Evolutionary conservation across 2,329 filamentous ascomycete genomes (phyloP).

Genomic region (Colletotrichum tofieldiae): DNA sequence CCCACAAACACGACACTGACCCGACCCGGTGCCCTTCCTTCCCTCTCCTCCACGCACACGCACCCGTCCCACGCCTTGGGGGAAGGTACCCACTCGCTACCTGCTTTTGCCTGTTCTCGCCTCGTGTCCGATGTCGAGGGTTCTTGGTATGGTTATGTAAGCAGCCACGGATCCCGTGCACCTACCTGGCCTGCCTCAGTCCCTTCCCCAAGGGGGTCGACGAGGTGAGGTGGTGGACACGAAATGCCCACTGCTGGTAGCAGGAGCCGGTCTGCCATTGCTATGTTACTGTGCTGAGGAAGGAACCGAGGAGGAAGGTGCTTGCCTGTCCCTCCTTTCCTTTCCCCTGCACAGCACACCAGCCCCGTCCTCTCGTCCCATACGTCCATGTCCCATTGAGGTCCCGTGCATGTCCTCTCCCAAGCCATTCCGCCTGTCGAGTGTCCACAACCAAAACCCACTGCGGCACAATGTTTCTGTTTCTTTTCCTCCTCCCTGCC

Average conservation of each 20-base stretch:
- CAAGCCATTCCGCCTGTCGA: neutral
- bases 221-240: too few species aligned
- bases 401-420: neutral
- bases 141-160: neutral
- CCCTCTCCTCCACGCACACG: neutral
- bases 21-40: neutral
- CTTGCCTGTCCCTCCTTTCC: neutral
- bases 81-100: neutral
- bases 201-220: neutral
- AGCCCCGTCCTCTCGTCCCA: neutral
- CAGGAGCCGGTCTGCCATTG: too few species aligned
- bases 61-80: constrained; percentile 1
- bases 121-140: too few species aligned
- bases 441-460: constrained; percentile 4
- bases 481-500: constrained; percentile 25
- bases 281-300: neutral
- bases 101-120: neutral
- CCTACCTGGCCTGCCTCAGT: neutral
- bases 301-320: neutral
- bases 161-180: neutral
- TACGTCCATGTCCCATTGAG: neutral
- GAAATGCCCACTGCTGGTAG: too few species aligned
- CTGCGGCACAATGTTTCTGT: constrained; percentile 17
- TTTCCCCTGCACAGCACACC: too few species aligned
- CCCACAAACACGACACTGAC: constrained; percentile 17